Evolutionary conservation across 2,329 filamentous ascomycete species (phyloP), one percentile per base, ranked within the genome.

Genomic region (Colletotrichum costaricense): DNA sequence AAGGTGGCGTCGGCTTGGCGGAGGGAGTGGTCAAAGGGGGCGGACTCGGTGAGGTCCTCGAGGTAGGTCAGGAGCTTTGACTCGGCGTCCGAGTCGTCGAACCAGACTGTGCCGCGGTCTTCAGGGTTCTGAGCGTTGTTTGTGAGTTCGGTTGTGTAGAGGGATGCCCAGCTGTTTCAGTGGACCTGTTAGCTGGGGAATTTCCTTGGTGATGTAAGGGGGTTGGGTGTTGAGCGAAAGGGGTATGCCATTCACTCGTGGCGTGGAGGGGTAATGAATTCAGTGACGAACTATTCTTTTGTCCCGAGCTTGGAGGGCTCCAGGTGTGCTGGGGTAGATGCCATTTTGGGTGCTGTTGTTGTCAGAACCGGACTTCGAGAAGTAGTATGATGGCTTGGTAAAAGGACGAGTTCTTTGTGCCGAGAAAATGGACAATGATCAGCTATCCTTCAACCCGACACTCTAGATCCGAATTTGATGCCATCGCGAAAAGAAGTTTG

Each of bases 51-150:
- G 11, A 68, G 52, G 30, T 65, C 69, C n/a, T 76, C 74, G 80
- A 97, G 88, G 81, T 93, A 95, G 11, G 86, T 82, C 28, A 97
- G 83, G 73, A 97, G 91, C 79, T 95, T 95, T 75, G 92, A 88
- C 79, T 98, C 94, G 74, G 97, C 97, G 79, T 93, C 91, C 38
- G 95, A 94, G 84, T 98, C 97, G 81, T 95, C 93, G 88, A 99
- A 99, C 97, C 97, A 99, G 78, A 97, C 92, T 35, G 95, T 97
- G 76, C 96, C 96, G 73, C 93, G 93, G 86, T 98, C 94, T 69
- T 89, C 84, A 11, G 94, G 91, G 84, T 97, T 91, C 75, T 89
- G 82, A 67, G 89, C 84, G 82, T 95, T 90, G 84, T 97, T 96
- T 73, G 85, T 81, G 66, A 95, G 86, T 82, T 97, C 93, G 76